Base-by-base conservation (phyloP, 2,329 filamentous ascomycete genomes). In the Cladosporium colombiae region DNA sequence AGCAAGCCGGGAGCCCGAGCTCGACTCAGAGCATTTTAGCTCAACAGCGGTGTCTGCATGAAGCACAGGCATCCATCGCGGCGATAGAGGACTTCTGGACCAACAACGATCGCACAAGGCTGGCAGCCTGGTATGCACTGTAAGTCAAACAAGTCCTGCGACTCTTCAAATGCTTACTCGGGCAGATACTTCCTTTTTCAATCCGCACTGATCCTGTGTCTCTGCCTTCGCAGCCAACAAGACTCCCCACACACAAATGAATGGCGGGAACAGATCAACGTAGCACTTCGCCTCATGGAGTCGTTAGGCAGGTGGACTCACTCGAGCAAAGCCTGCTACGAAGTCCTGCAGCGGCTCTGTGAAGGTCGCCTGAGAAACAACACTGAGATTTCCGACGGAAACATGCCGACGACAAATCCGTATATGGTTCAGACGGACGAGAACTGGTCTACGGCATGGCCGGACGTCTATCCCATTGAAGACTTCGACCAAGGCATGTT, bases 161-260 rank as follows among this genome's bases (percentile, higher is more conserved):
- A 21, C 1, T 46, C 3, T 46, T 46, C 40, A 7, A 21, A 46
- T 46, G 40, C 40, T 46, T 21, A 46, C 40, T 46, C 23, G n/a
- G 8, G 23, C 40, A 46, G 40, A 18, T 46, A 46, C 68, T 83
- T 83, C 65, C 74, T 83, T 5, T 84, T 84, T 62, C 82, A 84
- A 64, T 81, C 81, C 0, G 79, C 78, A 2, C 71, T 84, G 16
- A 83, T 84, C 11, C 82, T 81, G 1, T 80, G 78, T 56, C 79
- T 83, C 11, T 83, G 81, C 64, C 75, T 83, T 21, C 40, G 40
- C 10, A 46, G 40, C 40, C n/a, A 46, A 46, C n/a, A 46, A 5
- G 40, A 46, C 10, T 77, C 79, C 1, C 66, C 73, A 3, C 69
- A 75, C 8, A 78, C 79, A 10, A 40, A 71, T 1, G 76, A 76